Conservation (phyloP, 805 yeast species). For the Pichia manshurica region DNA sequence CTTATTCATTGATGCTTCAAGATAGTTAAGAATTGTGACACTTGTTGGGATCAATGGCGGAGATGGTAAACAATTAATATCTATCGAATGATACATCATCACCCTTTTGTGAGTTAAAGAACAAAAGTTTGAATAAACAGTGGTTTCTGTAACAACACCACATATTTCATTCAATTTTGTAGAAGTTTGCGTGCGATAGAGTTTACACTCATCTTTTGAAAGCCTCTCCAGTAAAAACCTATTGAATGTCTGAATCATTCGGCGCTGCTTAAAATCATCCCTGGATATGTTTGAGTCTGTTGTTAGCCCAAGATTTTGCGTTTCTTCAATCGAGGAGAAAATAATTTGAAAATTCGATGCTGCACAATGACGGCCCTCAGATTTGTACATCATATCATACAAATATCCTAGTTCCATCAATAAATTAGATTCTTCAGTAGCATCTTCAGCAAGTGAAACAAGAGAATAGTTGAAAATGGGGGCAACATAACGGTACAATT, state of each 20-base stretch:
- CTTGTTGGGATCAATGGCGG: constrained; percentile 29
- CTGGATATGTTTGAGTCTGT: constrained; percentile 43
- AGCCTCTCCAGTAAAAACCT: constrained; percentile 52
- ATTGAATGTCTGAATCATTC: constrained; percentile 48
- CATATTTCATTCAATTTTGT: constrained; percentile 27
- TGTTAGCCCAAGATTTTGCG: constrained; percentile 46
- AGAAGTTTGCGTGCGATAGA: constrained; percentile 21
- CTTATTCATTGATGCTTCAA: constrained; percentile 58
- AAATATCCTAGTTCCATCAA: constrained; percentile 82
- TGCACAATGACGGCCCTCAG: constrained; percentile 71
- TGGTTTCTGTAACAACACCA: constrained; percentile 41
- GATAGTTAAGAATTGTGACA: constrained; percentile 45
- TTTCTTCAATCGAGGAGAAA: constrained; percentile 44
- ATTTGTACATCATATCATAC: constrained; percentile 85
- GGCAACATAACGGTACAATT: constrained; percentile 73
- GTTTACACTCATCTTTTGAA: constrained; percentile 41
- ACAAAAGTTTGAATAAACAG: constrained; percentile 37
- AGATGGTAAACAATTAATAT: constrained; percentile 33
- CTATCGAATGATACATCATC: constrained; percentile 37
- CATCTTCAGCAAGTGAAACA: constrained; percentile 48
- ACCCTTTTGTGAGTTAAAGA: constrained; percentile 31
- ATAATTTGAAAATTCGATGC: constrained; percentile 71
- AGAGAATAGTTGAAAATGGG: constrained; percentile 62
- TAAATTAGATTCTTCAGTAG: constrained; percentile 43
- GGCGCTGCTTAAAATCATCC: constrained; percentile 40